phyloP scores from a whole-genome alignment of 495 filamentous ascomycete species.

The Poronia punctata region DNA sequence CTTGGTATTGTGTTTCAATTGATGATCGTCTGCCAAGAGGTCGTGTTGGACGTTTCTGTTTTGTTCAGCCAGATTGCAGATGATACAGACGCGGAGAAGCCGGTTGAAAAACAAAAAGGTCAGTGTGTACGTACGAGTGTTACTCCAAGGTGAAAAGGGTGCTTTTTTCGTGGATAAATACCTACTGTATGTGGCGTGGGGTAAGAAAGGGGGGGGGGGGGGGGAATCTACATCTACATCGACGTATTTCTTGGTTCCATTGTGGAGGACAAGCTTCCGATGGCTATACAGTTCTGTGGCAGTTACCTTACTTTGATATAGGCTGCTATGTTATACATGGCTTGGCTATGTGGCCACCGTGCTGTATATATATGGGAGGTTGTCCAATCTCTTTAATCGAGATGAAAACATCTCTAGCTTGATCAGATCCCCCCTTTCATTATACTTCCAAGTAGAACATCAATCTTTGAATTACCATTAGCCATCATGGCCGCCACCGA shows the following conservation, averaged over 20 bases:
- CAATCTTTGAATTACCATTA: constrained; percentile 1
- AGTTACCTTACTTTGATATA: background rate
- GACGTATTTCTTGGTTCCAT: background rate
- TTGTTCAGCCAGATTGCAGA: constrained; percentile 14
- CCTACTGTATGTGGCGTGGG: constrained; percentile 9
- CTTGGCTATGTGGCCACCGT: background rate
- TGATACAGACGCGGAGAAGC: constrained; percentile 1
- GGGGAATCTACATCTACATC: background rate
- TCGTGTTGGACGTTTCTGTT: constrained; percentile 9
- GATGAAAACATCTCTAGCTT: no score
- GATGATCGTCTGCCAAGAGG: constrained; percentile 26
- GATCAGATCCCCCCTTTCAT: no score
- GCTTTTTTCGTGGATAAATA: constrained; percentile 13
- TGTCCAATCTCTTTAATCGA: background rate
- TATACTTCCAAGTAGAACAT: constrained; percentile 3
- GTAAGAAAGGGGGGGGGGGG: constrained; percentile 5
- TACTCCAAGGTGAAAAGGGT: constrained; percentile 10
- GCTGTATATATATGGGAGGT: constrained; percentile 7
- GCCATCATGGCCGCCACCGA: constrained; percentile 37
- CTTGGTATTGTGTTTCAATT: constrained; percentile 25
- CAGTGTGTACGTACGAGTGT: no score
- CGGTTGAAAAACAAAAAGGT: constrained; percentile 20
- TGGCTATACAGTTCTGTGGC: constrained; percentile 3
- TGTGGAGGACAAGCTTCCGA: constrained; percentile 12
- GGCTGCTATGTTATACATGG: background rate